Base-by-base conservation (phyloP, 768 basidiomycete genomes). In the Cubamyces lactineus region DNA sequence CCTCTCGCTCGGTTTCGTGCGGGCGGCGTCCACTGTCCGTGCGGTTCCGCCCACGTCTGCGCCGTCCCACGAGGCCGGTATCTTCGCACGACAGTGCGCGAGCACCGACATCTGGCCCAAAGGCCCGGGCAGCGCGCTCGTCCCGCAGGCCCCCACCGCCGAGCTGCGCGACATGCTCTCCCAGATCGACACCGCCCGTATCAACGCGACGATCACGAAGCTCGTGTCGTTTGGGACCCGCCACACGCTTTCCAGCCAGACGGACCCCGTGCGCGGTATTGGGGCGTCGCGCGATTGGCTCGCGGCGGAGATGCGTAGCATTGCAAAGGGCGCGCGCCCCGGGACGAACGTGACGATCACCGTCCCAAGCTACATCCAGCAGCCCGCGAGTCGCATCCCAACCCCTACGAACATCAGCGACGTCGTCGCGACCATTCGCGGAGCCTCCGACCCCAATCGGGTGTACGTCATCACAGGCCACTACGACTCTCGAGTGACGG, bases 261-360 rank as follows among this genome's bases (percentile, higher is more conserved):
- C 82, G 5, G 79, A 84, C 66, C 81, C 83, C 17, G 67, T 70
- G 11, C 79, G 82, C 39, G 83, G 83, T 0, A 82, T 85, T 41
- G 83, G 83, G 45, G 84, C 83, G 6, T 80, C 84, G 17, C 71
- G 82, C 28, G 82, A 84, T 71, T 85, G 83, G 84, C 79, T 84
- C 64, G 80, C 79, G 3, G 66, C 77, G 4, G 73, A 84, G 68
- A 77, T 84, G 77, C 75, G 78, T 70, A 68, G 26, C 63, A 76
- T 48, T 79, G 80, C 43, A 68, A 73, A 53, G 74, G 79, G 45
- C 72, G 80, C 49, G 77, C 80, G 76, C 74, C 74, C 39, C 12
- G 72, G 68, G 16, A 69, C 72, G 43, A 66, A 70, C 57, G 65
- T 70, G 56, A 64, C 65, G 6, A 79, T 86, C 39, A 67, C 74